Evolutionary conservation across 345 rosid species (phyloP).

Genomic region (Populus simonii): DNA sequence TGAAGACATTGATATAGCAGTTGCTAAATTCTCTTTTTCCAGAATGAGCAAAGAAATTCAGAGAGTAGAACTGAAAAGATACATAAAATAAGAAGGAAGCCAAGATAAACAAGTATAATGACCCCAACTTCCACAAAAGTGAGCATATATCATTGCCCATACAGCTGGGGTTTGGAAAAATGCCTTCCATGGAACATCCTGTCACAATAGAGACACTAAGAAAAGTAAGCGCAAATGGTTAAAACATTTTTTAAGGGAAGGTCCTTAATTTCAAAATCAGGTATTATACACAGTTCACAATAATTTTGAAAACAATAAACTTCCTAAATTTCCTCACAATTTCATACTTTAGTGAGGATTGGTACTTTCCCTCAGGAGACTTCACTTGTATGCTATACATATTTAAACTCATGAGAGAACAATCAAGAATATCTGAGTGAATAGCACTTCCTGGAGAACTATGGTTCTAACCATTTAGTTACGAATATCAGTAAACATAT

Average conservation of each 20-base stretch:
- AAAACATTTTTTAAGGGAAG: not conserved
- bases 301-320: not conserved
- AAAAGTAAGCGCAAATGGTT: slow-evolving; percentile 2
- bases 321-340: too few species aligned
- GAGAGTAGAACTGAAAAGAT: not conserved
- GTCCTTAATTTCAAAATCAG: not conserved
- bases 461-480: not conserved
- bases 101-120: slow-evolving; percentile 89
- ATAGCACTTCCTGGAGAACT: not conserved
- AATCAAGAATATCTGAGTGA: not conserved
- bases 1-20: not conserved
- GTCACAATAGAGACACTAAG: slow-evolving; percentile 27
- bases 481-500: not conserved
- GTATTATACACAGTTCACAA: not conserved
- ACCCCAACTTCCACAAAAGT: slow-evolving; percentile 99
- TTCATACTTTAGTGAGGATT: too few species aligned
- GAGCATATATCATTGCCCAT: slow-evolving; percentile 95
- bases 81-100: slow-evolving; percentile 97
- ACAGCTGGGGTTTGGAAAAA: slow-evolving; percentile 68
- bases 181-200: slow-evolving; percentile 91
- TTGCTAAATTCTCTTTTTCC: not conserved
- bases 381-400: not conserved
- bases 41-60: not conserved
- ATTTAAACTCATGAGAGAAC: not conserved
- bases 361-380: too few species aligned